Conservation (phyloP, 1,284 basidiomycete genomes). For the Cutaneotrichosporon sp. region DNA sequence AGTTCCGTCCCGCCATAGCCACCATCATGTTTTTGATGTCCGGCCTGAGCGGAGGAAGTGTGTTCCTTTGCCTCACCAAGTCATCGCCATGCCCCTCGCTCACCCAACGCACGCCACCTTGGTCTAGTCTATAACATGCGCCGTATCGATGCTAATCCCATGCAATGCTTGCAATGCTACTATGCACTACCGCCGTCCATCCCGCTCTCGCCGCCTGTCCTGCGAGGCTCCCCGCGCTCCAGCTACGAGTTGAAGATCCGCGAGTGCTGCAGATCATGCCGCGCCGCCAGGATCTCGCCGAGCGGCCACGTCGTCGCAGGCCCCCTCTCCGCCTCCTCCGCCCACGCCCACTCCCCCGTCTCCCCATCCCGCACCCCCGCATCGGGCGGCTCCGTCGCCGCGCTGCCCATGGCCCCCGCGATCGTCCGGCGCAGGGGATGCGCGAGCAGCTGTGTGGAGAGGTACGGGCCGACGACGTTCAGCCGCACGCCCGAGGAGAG, state of each 20-base stretch:
- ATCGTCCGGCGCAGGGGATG: constrained; percentile 70
- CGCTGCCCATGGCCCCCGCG: constrained; percentile 50
- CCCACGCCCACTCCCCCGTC: constrained; percentile 41
- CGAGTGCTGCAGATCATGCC: constrained; percentile 94
- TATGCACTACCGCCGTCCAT: too few species aligned
- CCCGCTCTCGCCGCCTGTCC: too few species aligned
- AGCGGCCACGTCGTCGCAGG: constrained; percentile 93
- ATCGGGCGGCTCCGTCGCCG: background rate
- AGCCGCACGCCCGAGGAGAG: constrained; percentile 89
- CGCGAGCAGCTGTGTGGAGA: constrained; percentile 81
- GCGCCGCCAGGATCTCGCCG: constrained; percentile 85
- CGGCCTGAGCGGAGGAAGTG: too few species aligned
- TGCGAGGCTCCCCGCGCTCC: too few species aligned
- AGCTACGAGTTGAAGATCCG: constrained; percentile 86
- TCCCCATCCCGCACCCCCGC: background rate
- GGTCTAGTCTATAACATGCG: too few species aligned
- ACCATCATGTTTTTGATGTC: too few species aligned
- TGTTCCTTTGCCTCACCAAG: too few species aligned
- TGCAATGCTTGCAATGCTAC: too few species aligned
- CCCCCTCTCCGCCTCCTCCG: constrained; percentile 43
- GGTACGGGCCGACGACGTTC: constrained; percentile 91
- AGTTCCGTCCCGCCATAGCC: too few species aligned
- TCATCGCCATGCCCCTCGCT: too few species aligned
- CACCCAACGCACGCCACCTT: too few species aligned
- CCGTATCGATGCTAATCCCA: too few species aligned